phyloP scores from a whole-genome alignment of 306 rosid genomes.

The Citrullus colocynthis region DNA sequence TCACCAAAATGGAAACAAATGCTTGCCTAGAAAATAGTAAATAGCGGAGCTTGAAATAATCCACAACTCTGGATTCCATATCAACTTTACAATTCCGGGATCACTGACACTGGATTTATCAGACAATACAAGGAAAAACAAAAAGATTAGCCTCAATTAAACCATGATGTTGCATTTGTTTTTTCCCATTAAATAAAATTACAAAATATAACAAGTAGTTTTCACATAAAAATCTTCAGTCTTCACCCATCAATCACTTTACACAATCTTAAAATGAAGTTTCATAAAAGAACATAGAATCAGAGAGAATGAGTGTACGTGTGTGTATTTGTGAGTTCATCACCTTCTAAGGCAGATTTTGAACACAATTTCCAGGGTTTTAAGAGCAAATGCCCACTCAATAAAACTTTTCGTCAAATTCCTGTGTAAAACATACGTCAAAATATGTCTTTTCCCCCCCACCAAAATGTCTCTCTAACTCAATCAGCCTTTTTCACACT shows the following conservation, averaged over 20 bases:
- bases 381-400: neutral
- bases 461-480: neutral
- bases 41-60: constrained; percentile 25
- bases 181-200: neutral
- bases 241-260: neutral
- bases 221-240: neutral
- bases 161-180: neutral
- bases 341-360: neutral
- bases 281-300: neutral
- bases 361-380: neutral
- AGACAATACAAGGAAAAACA: neutral
- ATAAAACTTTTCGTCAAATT: neutral
- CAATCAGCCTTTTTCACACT: neutral
- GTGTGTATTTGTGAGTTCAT: neutral
- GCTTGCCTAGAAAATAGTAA: constrained; percentile 8
- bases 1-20: neutral
- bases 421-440: neutral
- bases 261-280: neutral
- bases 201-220: neutral
- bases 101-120: neutral
- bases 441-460: neutral
- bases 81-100: neutral
- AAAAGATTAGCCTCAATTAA: neutral
- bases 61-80: constrained; percentile 14
- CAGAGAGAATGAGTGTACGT: neutral